phyloP scores from a whole-genome alignment of 352 stramenopile genomes.

The Phytopythium chamaehyphon region DNA sequence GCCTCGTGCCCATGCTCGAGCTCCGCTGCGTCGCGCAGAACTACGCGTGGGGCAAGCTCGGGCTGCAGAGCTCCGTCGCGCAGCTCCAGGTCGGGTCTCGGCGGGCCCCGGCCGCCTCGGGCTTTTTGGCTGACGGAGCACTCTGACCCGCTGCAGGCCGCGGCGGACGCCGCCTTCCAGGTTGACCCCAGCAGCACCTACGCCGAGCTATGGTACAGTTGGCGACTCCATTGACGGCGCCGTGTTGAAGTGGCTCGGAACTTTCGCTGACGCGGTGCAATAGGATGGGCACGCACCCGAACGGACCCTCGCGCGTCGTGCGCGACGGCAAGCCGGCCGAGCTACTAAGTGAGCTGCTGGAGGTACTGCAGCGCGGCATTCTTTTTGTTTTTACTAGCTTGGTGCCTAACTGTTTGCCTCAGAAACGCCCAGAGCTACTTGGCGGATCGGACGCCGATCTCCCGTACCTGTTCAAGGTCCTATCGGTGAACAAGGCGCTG shows the following conservation, averaged over 20 bases:
- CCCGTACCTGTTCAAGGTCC: slow-evolving; percentile 98
- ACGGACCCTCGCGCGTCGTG: slow-evolving; percentile 83
- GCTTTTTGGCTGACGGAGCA: not conserved
- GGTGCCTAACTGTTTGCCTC: slow-evolving; percentile 11
- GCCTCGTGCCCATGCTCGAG: slow-evolving; percentile 42
- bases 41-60: slow-evolving; percentile 91
- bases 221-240: no score
- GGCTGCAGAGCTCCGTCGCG: slow-evolving; percentile 78
- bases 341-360: slow-evolving; percentile 70
- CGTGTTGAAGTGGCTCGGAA: not conserved
- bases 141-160: slow-evolving; percentile 18
- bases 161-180: slow-evolving; percentile 38
- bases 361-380: no score
- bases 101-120: not conserved
- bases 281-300: slow-evolving; percentile 94
- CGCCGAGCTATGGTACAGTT: slow-evolving; percentile 91
- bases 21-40: slow-evolving; percentile 84
- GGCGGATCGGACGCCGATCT: slow-evolving; percentile 68
- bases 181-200: slow-evolving; percentile 52
- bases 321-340: slow-evolving; percentile 27
- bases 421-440: slow-evolving; percentile 34
- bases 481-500: slow-evolving; percentile 96
- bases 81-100: slow-evolving; percentile 68
- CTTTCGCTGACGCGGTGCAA: slow-evolving; percentile 6
- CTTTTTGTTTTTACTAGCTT: no score